Conservation (phyloP, 768 basidiomycete species). For the Pisolithus sp. region DNA sequence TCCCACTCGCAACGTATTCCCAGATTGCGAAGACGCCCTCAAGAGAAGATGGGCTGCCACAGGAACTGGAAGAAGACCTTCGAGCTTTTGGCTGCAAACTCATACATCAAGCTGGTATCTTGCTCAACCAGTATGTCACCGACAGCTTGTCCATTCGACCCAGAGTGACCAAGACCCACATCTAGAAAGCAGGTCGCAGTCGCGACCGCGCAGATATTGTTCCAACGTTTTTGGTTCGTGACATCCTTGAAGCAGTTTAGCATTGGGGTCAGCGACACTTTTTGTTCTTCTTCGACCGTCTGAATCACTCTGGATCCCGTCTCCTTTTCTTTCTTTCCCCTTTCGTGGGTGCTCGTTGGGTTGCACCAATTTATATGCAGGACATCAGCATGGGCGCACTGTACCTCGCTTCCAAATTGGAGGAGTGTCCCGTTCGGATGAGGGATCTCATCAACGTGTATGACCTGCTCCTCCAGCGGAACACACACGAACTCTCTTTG, state of each 20-base stretch:
- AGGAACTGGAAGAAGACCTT: conserved; percentile 80
- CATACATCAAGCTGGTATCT: conserved; percentile 89
- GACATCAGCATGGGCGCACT: conserved; percentile 87
- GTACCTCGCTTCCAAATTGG: conserved; percentile 83
- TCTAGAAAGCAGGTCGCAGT: conserved; percentile 91
- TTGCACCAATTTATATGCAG: conserved; percentile 32
- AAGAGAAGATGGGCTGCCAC: conserved; percentile 71
- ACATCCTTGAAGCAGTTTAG: conserved; percentile 93
- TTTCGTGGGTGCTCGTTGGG: conserved; percentile 4
- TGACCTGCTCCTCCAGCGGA: conserved; percentile 79
- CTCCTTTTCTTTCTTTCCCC: conserved; percentile 8
- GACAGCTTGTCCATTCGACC: background rate
- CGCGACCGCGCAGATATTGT: conserved; percentile 92
- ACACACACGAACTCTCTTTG: conserved; percentile 41
- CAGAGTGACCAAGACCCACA: background rate
- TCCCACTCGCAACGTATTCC: conserved; percentile 76
- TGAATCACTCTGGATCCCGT: background rate
- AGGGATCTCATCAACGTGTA: conserved; percentile 94
- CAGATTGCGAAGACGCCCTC: conserved; percentile 83
- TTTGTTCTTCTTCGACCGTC: background rate
- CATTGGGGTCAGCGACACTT: conserved; percentile 59
- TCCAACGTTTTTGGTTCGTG: conserved; percentile 96
- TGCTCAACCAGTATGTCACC: conserved; percentile 74
- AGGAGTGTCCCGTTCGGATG: conserved; percentile 87
- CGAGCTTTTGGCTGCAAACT: conserved; percentile 89